Evolutionary conservation across 177 flowering plant genomes (phyloP), one percentile per base, ranked within the genome.

Genomic region (Vitis hybrid): DNA sequence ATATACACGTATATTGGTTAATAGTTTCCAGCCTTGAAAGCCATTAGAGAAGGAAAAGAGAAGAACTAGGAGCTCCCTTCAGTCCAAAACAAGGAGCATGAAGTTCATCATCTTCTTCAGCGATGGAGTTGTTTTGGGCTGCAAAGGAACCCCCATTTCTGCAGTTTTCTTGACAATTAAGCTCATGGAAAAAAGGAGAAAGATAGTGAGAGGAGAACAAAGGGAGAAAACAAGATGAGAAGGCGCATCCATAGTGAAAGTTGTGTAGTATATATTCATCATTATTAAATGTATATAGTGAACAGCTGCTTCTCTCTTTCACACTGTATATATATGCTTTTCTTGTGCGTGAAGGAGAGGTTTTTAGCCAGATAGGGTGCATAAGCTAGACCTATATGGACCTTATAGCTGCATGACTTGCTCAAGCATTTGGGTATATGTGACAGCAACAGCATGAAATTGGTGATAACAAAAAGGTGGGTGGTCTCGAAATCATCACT

Each of bases 61-160:
- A 78, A 80, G 86, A 82, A 82, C 62, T 77, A 79, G 85, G 85
- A 82, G 85, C 85, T 82, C 85, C 85, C 81, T 77, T 79, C 83
- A 82, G 83, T 79, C 85, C 85, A 82, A 82, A 82, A 75, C 81
- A 64, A 19, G 31, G n/a, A 29, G 2, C 45, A 26, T 53, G 39
- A 60, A 18, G 45, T 51, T 65, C 62, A 19, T n/a, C 18, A 22
- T 29, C 15, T 48, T 39, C 45, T 39, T 39, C 45, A 39, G 45
- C 45, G 6, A 39, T 39, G 45, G 26, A 13, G n/a, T 53, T 75
- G 76, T 68, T 82, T 79, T 79, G 82, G 85, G 74, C 82, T 79
- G 82, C 66, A 79, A 39, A 75, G 70, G 79, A 82, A 64, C 85
- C 39, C 79, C 80, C 75, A 79, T 79, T 82, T 82, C 85, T 82